Percentiles rank a stretch among this genome's conserved stretches.
These are phyloP conservation scores for barrel medic (Medicago truncatula) DNA, from an alignment of 306 rosid species.

Conservation along the genomic window MtrunA17r5.0-ANR NC_053042.1:51960501-51961000, in stretches of 20 bases:
- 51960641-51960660: conserved; percentile 35
- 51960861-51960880: too few relatives aligned
- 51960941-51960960: too few relatives aligned
- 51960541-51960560: conserved; percentile 47
- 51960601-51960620: conserved; percentile 48
- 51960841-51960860: too few relatives aligned
- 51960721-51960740: not conserved
- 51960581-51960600: conserved; percentile 58
- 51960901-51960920: not conserved
- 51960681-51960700: conserved; percentile 5
- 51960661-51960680: conserved; percentile 15
- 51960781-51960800: not conserved
- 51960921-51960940: too few relatives aligned
- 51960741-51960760: not conserved
- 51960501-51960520: conserved; percentile 14
- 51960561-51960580: conserved; percentile 49
- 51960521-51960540: conserved; percentile 42
- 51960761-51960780: not conserved
- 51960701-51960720: not conserved
- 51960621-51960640: conserved; percentile 37
- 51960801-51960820: not conserved
- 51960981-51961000: too few relatives aligned
- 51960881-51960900: not conserved
- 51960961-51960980: too few relatives aligned
- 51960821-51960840: not conserved